Base-by-base conservation (phyloP, 106 monocot species). In the Allium sativum region DNA sequence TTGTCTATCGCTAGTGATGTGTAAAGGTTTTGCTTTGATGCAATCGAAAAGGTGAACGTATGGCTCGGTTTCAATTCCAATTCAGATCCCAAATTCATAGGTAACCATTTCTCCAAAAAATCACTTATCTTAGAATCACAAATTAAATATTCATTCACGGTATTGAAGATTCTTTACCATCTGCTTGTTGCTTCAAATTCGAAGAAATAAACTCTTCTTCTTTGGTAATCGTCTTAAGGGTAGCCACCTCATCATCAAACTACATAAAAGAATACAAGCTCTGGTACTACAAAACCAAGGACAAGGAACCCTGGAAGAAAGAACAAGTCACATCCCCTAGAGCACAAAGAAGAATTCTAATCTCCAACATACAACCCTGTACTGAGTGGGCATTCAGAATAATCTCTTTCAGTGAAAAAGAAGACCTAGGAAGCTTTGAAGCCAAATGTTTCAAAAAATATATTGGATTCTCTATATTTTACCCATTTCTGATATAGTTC, bases 381-480 rank as follows among this genome's bases (percentile, higher is more conserved):
- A 87, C 96, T 7, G 91, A 96, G 21, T 96, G 91, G 54, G 70
- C 74, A 15, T 96, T 96, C 53, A 74, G 84, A 54, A 76, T 96
- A 51, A 84, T 96, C 54, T 96, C 96, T 53, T 96, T 87, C 68
- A 80, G 87, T 19, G 87, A 80, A 18, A 74, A 75, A 48, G 87
- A 80, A 52, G 84, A 91, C 55, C 56, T 96, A 17, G 96, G 96
- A 19, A 90, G 91, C 60, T 96, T 91, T 7, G 91, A 84, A 50
- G 70, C 91, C 2, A 91, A 84, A 67, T 96, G 96, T 68, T 92
- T 88, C 62, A 91, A n/a, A n/a, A n/a, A n/a, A n/a, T n/a, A n/a
- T n/a, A n/a, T n/a, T n/a, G 76, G 55, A 76, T 86, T 9, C 76
- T 72, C 89, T 85, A 93, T 9, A 93, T 65, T 74, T 93, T 89